These are phyloP conservation scores for Basidioascus undulatus DNA, from an alignment of 768 basidiomycete genomes.

Conservation along the genomic window DNA sequence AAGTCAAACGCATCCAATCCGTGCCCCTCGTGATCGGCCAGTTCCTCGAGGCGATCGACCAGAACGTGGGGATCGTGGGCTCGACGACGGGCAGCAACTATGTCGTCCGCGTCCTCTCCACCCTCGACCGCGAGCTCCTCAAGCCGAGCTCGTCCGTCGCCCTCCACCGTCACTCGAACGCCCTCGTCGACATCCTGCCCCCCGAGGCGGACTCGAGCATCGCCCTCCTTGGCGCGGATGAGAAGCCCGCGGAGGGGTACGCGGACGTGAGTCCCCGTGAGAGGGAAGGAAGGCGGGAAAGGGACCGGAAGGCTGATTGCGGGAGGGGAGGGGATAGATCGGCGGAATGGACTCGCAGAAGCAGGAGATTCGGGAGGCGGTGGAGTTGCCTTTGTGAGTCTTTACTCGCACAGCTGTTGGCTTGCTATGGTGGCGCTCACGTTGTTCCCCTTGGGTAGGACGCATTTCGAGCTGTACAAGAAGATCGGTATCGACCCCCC, in stretches of 20 bases:
- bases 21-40: constrained; percentile 98
- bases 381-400: constrained; percentile 80
- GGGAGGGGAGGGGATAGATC: too few relatives aligned
- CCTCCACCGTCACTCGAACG: constrained; percentile 96
- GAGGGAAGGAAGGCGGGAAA: too few relatives aligned
- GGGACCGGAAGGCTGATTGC: too few relatives aligned
- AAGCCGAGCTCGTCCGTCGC: constrained; percentile 95
- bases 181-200: constrained; percentile 89
- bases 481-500: constrained; percentile 99
- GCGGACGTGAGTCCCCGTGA: too few relatives aligned
- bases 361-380: constrained; percentile 95
- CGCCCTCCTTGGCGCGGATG: constrained; percentile 69
- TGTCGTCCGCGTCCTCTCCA: constrained; percentile 88
- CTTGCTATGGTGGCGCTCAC: too few relatives aligned
- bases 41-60: constrained; percentile 96
- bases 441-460: too few relatives aligned
- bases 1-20: constrained; percentile 96
- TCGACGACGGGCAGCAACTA: constrained; percentile 96
- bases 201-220: constrained; percentile 97
- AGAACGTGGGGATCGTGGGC: constrained; percentile 86
- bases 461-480: constrained; percentile 94
- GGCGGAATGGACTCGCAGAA: constrained; percentile 96
- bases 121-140: constrained; percentile 83
- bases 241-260: constrained; percentile 89
- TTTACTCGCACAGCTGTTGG: constrained; percentile 10